phyloP scores from a whole-genome alignment of 1,284 basidiomycete genomes.

The Cutaneotrichosporon dermatis region DNA sequence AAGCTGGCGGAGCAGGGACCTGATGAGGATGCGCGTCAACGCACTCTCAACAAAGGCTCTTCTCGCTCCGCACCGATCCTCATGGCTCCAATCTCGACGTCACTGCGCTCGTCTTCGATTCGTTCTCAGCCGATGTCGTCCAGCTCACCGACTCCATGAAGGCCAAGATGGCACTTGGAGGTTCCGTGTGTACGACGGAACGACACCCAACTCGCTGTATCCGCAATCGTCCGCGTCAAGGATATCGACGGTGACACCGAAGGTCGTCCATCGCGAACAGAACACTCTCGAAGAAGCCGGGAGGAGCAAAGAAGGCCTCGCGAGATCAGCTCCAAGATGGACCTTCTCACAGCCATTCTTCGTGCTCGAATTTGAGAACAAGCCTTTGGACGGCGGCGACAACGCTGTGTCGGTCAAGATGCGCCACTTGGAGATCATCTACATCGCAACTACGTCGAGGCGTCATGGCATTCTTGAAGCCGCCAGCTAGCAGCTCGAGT shows the following conservation, averaged over 20 bases:
- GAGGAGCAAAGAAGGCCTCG: constrained; percentile 36
- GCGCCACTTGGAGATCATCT: constrained; percentile 97
- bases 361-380: constrained; percentile 85
- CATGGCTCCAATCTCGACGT: constrained; percentile 64
- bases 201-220: constrained; percentile 74
- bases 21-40: constrained; percentile 71
- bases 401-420: constrained; percentile 84
- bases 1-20: constrained; percentile 64
- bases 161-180: constrained; percentile 77
- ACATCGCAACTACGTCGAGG: constrained; percentile 94
- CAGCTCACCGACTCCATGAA: constrained; percentile 85
- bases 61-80: constrained; percentile 69
- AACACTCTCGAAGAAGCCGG: constrained; percentile 21
- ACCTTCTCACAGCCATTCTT: constrained; percentile 73
- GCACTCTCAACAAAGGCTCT: constrained; percentile 82
- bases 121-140: constrained; percentile 76
- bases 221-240: constrained; percentile 94
- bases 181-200: constrained; percentile 91
- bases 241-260: constrained; percentile 29
- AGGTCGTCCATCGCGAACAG: constrained; percentile 16
- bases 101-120: constrained; percentile 82
- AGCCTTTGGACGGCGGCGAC: constrained; percentile 88
- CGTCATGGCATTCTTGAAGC: constrained; percentile 90
- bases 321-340: constrained; percentile 38
- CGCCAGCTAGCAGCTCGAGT: constrained; percentile 94